These are phyloP conservation scores for Sordariomycetes sp. DNA, from an alignment of 2,329 filamentous ascomycete genomes.

Conservation along the genomic window DNA sequence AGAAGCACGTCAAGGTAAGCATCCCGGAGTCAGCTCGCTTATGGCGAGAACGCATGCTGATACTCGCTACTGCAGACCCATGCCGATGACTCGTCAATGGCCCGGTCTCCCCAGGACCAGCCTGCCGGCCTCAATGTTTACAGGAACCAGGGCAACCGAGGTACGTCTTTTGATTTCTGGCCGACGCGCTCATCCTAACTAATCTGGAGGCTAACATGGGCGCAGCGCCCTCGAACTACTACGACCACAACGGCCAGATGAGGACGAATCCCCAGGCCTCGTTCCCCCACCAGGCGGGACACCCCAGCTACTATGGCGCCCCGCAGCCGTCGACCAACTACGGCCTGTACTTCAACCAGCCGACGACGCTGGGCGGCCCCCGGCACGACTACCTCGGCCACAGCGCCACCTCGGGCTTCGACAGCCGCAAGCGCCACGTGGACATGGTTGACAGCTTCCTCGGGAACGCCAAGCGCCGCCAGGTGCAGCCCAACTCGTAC, in stretches of 20 bases:
- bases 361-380: slow-evolving; percentile 12
- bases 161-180: slow-evolving; percentile 26
- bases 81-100: slow-evolving; percentile 80
- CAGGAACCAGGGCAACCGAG: slow-evolving; percentile 40
- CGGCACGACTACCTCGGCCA: slow-evolving; percentile 6
- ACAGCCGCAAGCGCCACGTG: slow-evolving; percentile 72
- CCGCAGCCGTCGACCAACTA: slow-evolving; percentile 45
- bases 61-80: slow-evolving; percentile 51
- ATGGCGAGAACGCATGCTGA: not conserved
- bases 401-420: slow-evolving; percentile 31
- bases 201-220: slow-evolving; percentile 18
- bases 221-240: slow-evolving; percentile 46
- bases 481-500: slow-evolving; percentile 84
- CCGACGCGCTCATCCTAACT: slow-evolving; percentile 9
- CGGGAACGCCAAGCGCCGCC: slow-evolving; percentile 80
- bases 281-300: slow-evolving; percentile 46
- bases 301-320: slow-evolving; percentile 44
- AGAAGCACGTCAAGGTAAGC: slow-evolving; percentile 89
- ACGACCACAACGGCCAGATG: slow-evolving; percentile 56
- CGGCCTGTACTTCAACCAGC: slow-evolving; percentile 69
- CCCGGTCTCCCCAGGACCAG: slow-evolving; percentile 40
- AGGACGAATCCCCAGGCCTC: slow-evolving; percentile 38
- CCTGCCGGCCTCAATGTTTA: slow-evolving; percentile 34
- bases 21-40: not conserved
- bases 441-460: slow-evolving; percentile 93